These are phyloP conservation scores for Trichoderma asperellum DNA, from an alignment of 2,329 filamentous ascomycete genomes.

Conservation along the genomic window DNA sequence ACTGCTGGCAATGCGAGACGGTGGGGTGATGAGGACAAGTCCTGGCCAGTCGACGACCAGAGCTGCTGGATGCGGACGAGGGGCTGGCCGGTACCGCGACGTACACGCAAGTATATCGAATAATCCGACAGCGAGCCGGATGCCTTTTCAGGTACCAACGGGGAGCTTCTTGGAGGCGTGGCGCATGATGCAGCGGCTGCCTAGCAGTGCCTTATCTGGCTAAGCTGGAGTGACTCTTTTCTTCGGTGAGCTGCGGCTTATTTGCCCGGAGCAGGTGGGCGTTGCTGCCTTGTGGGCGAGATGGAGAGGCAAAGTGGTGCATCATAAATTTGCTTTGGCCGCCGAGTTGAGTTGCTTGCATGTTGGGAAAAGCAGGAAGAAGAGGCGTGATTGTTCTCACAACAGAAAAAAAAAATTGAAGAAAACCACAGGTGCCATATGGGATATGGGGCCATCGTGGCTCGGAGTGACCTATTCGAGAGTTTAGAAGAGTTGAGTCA, in stretches of 20 bases:
- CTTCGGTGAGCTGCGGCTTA: not conserved
- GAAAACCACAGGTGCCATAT: not conserved
- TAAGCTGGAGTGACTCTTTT: not conserved
- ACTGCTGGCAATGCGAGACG: constrained; percentile 12
- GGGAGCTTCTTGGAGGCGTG: not conserved
- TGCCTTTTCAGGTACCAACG: not conserved
- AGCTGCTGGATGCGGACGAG: not conserved
- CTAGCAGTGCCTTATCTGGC: not conserved
- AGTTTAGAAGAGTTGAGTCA: not conserved
- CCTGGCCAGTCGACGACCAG: not conserved
- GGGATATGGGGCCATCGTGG: not conserved
- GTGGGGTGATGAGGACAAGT: constrained; percentile 6
- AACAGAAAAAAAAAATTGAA: not conserved
- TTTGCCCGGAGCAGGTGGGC: not conserved
- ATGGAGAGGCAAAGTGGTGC: not conserved
- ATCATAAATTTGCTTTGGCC: not conserved
- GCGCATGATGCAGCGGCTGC: constrained; percentile 11
- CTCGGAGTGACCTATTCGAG: not conserved
- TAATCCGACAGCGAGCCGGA: not conserved
- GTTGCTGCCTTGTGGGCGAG: not conserved
- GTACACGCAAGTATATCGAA: constrained; percentile 1
- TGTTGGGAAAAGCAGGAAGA: not conserved
- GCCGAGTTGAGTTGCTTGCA: too few species aligned
- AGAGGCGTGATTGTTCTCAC: not conserved
- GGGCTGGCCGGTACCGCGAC: not conserved